Evolutionary conservation across 2,329 filamentous ascomycete genomes (phyloP).

Genomic region (Hypoxylon sp.): DNA sequence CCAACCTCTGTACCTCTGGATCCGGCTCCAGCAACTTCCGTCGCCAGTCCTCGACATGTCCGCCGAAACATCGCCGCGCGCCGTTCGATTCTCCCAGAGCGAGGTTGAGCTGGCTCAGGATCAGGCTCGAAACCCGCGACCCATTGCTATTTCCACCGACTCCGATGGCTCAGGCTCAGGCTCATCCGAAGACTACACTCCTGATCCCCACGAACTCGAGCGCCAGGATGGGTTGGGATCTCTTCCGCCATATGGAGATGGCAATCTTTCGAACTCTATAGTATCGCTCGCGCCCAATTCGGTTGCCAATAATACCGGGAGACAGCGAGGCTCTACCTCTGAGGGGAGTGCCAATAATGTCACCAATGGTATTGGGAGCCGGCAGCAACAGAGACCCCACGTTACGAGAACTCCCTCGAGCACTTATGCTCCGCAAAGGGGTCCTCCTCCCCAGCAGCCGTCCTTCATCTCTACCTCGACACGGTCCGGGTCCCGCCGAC

Average conservation of each 20-base stretch:
- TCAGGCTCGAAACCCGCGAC: slow-evolving; percentile 56
- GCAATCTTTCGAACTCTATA: slow-evolving; percentile 57
- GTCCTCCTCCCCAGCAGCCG: slow-evolving; percentile 57
- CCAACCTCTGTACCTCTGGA: slow-evolving; percentile 35
- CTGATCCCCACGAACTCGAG: slow-evolving; percentile 62
- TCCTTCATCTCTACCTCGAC: slow-evolving; percentile 58
- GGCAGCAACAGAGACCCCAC: slow-evolving; percentile 74
- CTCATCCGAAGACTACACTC: slow-evolving; percentile 60
- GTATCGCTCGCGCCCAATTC: slow-evolving; percentile 58
- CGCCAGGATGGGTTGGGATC: slow-evolving; percentile 63
- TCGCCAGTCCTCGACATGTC: slow-evolving; percentile 45
- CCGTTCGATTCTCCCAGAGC: slow-evolving; percentile 67
- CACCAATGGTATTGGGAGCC: slow-evolving; percentile 53
- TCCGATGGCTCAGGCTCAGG: slow-evolving; percentile 64
- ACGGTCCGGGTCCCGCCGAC: slow-evolving; percentile 61
- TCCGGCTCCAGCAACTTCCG: slow-evolving; percentile 43
- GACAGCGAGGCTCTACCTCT: slow-evolving; percentile 56
- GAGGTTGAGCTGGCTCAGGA: slow-evolving; percentile 62
- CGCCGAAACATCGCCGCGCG: slow-evolving; percentile 65
- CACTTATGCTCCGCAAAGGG: slow-evolving; percentile 78
- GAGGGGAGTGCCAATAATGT: slow-evolving; percentile 48
- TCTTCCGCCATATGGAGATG: slow-evolving; percentile 60
- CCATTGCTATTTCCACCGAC: slow-evolving; percentile 57
- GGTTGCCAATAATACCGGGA: slow-evolving; percentile 56
- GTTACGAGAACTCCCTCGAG: slow-evolving; percentile 81